phyloP scores from a whole-genome alignment of 2,329 filamentous ascomycete genomes.

The Westerdykella aurantiaca region DNA sequence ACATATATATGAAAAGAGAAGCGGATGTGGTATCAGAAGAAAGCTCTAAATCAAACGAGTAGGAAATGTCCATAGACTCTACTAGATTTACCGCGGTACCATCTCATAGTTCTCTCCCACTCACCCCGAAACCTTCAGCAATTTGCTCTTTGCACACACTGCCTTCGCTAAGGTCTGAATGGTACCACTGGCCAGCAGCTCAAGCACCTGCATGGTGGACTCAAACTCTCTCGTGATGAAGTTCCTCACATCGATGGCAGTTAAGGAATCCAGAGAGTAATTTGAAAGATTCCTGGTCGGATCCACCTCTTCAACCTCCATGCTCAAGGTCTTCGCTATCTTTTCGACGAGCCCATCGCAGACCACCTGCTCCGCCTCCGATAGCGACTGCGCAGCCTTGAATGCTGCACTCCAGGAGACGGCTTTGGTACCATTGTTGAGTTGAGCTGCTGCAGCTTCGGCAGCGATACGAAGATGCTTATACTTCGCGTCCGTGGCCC shows the following conservation, averaged over 20 bases:
- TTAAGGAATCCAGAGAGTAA: conserved; percentile 24
- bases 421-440: conserved; percentile 4
- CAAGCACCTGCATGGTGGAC: conserved; percentile 51
- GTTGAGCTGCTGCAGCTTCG: conserved; percentile 13
- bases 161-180: conserved; percentile 46
- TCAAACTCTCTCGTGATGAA: conserved; percentile 38
- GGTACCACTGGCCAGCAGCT: conserved; percentile 49
- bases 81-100: too few relatives aligned
- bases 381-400: conserved; percentile 14
- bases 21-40: too few relatives aligned
- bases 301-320: conserved; percentile 24
- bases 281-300: conserved; percentile 14
- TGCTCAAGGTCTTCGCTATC: conserved; percentile 20
- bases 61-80: too few relatives aligned
- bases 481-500: conserved; percentile 25
- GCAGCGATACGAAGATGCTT: conserved; percentile 16
- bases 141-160: conserved; percentile 42
- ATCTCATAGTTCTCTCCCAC: neutral
- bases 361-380: conserved; percentile 19
- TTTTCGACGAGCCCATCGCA: conserved; percentile 20
- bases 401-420: conserved; percentile 21
- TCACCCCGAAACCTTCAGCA: conserved; percentile 3
- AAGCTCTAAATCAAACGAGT: too few relatives aligned
- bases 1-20: too few relatives aligned
- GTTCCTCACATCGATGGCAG: conserved; percentile 29